phyloP scores from a whole-genome alignment of 768 basidiomycete genomes.

The Amanita inopinata region DNA sequence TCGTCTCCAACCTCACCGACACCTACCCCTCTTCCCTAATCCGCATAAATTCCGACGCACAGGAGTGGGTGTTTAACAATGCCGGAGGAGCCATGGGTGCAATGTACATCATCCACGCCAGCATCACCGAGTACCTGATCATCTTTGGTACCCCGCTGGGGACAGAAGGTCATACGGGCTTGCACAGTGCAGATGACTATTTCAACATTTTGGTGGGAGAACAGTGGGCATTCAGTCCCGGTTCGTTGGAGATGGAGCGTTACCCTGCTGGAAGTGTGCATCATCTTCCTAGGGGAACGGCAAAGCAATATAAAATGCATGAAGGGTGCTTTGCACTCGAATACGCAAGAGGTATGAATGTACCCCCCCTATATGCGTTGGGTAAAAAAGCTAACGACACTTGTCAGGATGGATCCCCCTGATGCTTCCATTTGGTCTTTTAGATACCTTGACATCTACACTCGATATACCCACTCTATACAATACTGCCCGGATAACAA shows the following conservation, averaged over 20 bases:
- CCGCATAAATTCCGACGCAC: constrained; percentile 43
- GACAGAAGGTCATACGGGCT: constrained; percentile 90
- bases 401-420: constrained; percentile 87
- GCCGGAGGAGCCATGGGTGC: constrained; percentile 97
- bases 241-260: constrained; percentile 73
- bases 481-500: constrained; percentile 69
- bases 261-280: constrained; percentile 84
- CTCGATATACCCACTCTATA: constrained; percentile 80
- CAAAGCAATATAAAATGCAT: constrained; percentile 98
- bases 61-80: constrained; percentile 94
- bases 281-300: constrained; percentile 68
- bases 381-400: neutral
- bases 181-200: constrained; percentile 96
- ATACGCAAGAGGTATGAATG: constrained; percentile 76
- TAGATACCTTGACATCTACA: constrained; percentile 80
- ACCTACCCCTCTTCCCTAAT: constrained; percentile 57
- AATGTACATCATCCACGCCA: constrained; percentile 97
- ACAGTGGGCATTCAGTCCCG: constrained; percentile 88
- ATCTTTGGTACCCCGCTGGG: constrained; percentile 95
- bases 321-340: constrained; percentile 94
- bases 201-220: constrained; percentile 93
- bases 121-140: constrained; percentile 93
- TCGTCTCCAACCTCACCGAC: constrained; percentile 68
- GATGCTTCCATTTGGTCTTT: constrained; percentile 92
- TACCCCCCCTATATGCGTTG: neutral